Evolutionary conservation across 129 eudicot species (phyloP).

Genomic region (Saposhnikovia divaricata): DNA sequence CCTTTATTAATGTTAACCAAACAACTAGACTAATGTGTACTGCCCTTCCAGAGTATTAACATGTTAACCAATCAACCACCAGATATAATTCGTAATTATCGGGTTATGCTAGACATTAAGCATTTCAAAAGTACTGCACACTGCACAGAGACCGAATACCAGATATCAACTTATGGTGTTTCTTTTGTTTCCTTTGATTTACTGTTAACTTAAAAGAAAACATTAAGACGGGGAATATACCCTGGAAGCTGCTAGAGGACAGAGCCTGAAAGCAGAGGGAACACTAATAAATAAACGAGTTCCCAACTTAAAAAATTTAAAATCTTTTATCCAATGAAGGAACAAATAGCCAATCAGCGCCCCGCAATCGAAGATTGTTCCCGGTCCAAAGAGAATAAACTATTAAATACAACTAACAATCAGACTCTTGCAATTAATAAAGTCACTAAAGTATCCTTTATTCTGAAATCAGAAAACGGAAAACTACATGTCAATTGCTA

Average conservation of each 20-base stretch:
- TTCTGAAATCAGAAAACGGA: not conserved
- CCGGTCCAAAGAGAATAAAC: not conserved
- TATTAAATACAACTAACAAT: not conserved
- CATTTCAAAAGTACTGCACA: not conserved
- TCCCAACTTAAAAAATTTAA: not conserved
- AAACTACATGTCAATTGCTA: not conserved
- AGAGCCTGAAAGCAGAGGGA: not conserved
- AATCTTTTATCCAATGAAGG: not conserved
- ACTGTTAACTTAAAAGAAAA: not conserved
- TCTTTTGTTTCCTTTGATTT: not conserved
- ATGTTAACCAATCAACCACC: not conserved
- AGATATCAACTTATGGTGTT: not conserved
- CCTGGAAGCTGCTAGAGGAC: not conserved
- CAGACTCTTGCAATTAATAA: not conserved
- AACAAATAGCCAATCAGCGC: not conserved
- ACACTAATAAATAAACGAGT: not conserved
- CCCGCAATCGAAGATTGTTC: not conserved
- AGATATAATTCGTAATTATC: not conserved
- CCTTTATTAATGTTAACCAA: not conserved
- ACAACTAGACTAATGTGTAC: not conserved
- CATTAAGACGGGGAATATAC: not conserved
- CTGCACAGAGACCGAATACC: not conserved
- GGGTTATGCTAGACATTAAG: not conserved
- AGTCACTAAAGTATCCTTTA: not conserved
- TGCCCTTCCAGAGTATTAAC: not conserved